These are phyloP conservation scores for Beauveria sp. DNA, from an alignment of 2,329 filamentous ascomycete species.

Conservation along the genomic window DNA sequence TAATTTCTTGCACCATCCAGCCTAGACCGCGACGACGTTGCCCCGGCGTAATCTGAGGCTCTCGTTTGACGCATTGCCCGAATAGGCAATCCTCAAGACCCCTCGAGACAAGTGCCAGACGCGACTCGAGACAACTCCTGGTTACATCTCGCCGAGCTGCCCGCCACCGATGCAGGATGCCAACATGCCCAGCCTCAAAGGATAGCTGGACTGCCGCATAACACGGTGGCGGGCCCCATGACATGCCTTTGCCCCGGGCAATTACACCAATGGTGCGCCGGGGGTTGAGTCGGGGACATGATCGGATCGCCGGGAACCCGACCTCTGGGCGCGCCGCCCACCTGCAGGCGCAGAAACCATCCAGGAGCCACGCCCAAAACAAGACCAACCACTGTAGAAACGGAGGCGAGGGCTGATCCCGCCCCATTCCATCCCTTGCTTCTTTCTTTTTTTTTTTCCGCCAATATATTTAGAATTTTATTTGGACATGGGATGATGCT, in stretches of 20 bases:
- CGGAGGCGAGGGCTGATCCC: neutral
- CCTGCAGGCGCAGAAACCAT: neutral
- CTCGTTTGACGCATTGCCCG: slow-evolving; percentile 11
- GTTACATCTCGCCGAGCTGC: slow-evolving; percentile 21
- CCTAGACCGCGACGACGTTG: neutral
- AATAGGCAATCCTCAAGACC: slow-evolving; percentile 13
- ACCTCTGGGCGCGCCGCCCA: neutral
- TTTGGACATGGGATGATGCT: slow-evolving; percentile 18
- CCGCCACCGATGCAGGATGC: neutral
- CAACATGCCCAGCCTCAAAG: neutral
- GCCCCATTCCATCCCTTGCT: slow-evolving; percentile 12
- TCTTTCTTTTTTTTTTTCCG: slow-evolving; percentile 12
- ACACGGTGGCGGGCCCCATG: neutral
- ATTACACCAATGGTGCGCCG: neutral
- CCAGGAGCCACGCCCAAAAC: neutral
- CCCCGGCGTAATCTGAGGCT: neutral
- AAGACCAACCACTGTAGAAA: neutral
- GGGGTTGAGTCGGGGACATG: neutral
- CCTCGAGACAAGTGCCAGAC: slow-evolving; percentile 20
- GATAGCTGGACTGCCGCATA: neutral
- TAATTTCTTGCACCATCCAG: no score
- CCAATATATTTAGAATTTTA: slow-evolving; percentile 3
- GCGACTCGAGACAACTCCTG: slow-evolving; percentile 26
- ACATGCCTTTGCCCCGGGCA: no score
- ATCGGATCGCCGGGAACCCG: slow-evolving; percentile 8